Evolutionary conservation across 2,329 filamentous ascomycete species (phyloP).

Genomic region (Penicillium sp.): DNA sequence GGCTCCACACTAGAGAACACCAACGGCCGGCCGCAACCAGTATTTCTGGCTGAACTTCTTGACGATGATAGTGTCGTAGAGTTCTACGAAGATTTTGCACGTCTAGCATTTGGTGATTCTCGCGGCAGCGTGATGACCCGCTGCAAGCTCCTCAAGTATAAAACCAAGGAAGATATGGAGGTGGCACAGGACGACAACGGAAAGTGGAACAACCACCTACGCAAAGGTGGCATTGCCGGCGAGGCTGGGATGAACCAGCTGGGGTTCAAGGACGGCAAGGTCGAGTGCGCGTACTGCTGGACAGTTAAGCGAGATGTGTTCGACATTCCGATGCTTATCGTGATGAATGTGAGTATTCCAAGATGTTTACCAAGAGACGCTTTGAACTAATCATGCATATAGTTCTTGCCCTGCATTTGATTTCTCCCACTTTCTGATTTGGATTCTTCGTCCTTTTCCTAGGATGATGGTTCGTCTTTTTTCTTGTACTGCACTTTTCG

Average conservation of each 20-base stretch:
- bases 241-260: constrained; percentile 75
- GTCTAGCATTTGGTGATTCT: constrained; percentile 88
- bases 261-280: constrained; percentile 79
- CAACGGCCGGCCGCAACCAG: constrained; percentile 66
- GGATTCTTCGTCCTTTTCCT: constrained; percentile 2
- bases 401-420: constrained; percentile 52
- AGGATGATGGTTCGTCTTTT: constrained; percentile 3
- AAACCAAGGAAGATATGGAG: constrained; percentile 63
- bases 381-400: not conserved
- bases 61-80: constrained; percentile 92
- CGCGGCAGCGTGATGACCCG: constrained; percentile 79
- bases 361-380: not conserved
- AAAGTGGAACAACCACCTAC: constrained; percentile 44
- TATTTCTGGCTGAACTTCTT: constrained; percentile 88
- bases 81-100: constrained; percentile 94
- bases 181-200: constrained; percentile 50
- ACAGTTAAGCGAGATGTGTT: constrained; percentile 95
- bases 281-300: constrained; percentile 96
- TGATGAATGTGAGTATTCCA: constrained; percentile 81
- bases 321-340: constrained; percentile 97
- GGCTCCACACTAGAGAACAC: constrained; percentile 37
- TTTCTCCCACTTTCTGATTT: constrained; percentile 5
- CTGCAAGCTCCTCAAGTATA: constrained; percentile 88
- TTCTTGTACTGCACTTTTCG: constrained; percentile 1
- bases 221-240: constrained; percentile 48